These are phyloP conservation scores for Fraxinus paxiana DNA, from an alignment of 305 asterid species.

Conservation along the genomic window DNA sequence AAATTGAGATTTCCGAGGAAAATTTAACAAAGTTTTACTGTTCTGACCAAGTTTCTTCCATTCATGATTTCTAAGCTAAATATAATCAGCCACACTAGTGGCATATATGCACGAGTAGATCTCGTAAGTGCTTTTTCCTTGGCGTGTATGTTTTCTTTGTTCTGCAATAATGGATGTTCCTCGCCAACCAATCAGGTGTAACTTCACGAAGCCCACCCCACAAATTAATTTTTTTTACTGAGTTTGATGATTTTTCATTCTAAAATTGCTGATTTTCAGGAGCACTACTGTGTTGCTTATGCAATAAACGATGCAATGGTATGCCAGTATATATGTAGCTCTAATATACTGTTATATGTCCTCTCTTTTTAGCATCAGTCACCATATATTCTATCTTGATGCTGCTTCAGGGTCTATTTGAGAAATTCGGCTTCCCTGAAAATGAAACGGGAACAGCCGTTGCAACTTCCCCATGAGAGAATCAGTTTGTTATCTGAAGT, in stretches of 20 bases:
- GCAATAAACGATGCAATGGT: conserved; percentile 86
- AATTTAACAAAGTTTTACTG: not conserved
- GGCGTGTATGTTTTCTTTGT: not conserved
- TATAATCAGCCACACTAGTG: not conserved
- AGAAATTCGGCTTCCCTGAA: conserved; percentile 59
- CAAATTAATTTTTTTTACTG: not conserved
- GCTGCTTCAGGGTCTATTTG: conserved; percentile 57
- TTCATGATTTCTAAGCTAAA: not conserved
- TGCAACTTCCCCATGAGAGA: conserved; percentile 14
- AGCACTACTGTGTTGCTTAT: conserved; percentile 86
- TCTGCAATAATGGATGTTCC: not conserved
- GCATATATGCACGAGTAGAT: not conserved
- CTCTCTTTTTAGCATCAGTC: not conserved
- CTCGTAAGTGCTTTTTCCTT: not conserved
- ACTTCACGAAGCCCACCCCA: not conserved
- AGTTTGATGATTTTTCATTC: not conserved
- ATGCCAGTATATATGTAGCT: conserved; percentile 20
- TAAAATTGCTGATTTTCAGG: conserved; percentile 49
- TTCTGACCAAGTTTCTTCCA: not conserved
- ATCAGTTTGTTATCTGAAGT: not conserved
- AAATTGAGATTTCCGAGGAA: not conserved
- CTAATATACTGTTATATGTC: not conserved
- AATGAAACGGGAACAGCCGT: conserved; percentile 22
- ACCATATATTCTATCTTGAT: conserved; percentile 6
- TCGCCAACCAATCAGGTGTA: not conserved